Base-by-base conservation (phyloP, 2,329 filamentous ascomycete species). In the Fusarium sp. region DNA sequence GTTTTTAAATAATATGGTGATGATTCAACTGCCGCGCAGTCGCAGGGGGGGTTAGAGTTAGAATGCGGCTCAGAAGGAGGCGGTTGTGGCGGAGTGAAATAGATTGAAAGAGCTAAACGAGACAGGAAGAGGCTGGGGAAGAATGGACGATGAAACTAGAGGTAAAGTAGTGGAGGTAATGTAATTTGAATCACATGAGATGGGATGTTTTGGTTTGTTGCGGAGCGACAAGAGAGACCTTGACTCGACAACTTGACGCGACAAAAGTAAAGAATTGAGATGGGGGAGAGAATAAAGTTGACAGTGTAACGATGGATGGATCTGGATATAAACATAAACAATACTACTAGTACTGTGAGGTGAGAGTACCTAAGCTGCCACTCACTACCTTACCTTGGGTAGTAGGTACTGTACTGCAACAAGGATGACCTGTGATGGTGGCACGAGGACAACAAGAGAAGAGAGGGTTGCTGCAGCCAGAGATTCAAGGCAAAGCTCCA, bases 171-270 rank as follows among this genome's bases (percentile, higher is more conserved):
- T 37, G 34, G 34, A 37, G 34, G 34, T 37, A 37, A 37, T 37
- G 34, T 30, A 58, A 62, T 64, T 54, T 71, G 55, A 72, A 73
- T 74, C 72, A 74, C 66, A 71, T 71, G 72, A 68, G 59, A 68
- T 46, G 66, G 62, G 67, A 68, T 71, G 64, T 68, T 70, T 67
- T 66, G 66, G 23, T 61, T 50, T 63, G 66, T 69, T 68, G 69
- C 67, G 70, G 58, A 66, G 71, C 67, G 65, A 74, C 66, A 54
- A 57, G 55, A 54, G 18, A 58, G 32, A 41, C 18, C n/a, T 27
- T 12, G 28, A 21, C 11, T 25, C 8, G 13, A 42, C n/a, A 14
- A 32, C 23, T 21, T 11, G 53, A 48, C 49, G 58, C 45, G 64
- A 67, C n/a, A 54, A 46, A 21, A 25, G 25, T 28, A 48, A 20